A percentile compares a stretch with the other conserved stretches of the same genome.
Evolutionary conservation across 495 filamentous ascomycete species (phyloP).

Genomic region (Xylaria flabelliformis): DNA sequence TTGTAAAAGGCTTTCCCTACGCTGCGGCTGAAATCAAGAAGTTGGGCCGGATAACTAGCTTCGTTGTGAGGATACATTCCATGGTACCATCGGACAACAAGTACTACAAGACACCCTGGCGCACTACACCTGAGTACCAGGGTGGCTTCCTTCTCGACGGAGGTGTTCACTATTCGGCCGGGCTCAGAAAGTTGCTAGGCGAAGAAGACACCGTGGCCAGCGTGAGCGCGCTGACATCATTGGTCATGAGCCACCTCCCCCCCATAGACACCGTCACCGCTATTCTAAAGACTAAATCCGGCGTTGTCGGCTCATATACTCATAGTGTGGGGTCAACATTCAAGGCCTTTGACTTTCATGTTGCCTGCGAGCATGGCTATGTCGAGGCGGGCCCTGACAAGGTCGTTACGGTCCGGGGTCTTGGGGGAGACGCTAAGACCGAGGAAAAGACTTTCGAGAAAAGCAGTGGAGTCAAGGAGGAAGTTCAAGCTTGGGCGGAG

Average conservation of each 20-base stretch:
- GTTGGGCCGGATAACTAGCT: slow-evolving; percentile 69
- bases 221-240: slow-evolving; percentile 64
- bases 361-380: slow-evolving; percentile 61
- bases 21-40: slow-evolving; percentile 62
- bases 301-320: slow-evolving; percentile 66
- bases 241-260: slow-evolving; percentile 66
- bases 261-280: slow-evolving; percentile 80
- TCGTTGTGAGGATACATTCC: slow-evolving; percentile 62
- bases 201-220: slow-evolving; percentile 54
- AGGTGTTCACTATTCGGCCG: slow-evolving; percentile 76
- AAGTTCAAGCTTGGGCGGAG: slow-evolving; percentile 71
- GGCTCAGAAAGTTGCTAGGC: slow-evolving; percentile 64
- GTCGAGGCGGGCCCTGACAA: slow-evolving; percentile 51
- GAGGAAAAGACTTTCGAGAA: slow-evolving; percentile 62
- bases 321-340: slow-evolving; percentile 70
- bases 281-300: slow-evolving; percentile 62
- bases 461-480: slow-evolving; percentile 65
- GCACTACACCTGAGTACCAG: slow-evolving; percentile 72
- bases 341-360: slow-evolving; percentile 52
- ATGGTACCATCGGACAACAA: slow-evolving; percentile 57
- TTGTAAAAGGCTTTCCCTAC: slow-evolving; percentile 61
- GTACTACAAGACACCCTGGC: slow-evolving; percentile 72
- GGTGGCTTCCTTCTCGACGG: slow-evolving; percentile 82
- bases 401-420: slow-evolving; percentile 49
- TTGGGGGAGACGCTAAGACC: slow-evolving; percentile 48